phyloP scores from a whole-genome alignment of 129 eudicot genomes.

The Apium graveolens region DNA sequence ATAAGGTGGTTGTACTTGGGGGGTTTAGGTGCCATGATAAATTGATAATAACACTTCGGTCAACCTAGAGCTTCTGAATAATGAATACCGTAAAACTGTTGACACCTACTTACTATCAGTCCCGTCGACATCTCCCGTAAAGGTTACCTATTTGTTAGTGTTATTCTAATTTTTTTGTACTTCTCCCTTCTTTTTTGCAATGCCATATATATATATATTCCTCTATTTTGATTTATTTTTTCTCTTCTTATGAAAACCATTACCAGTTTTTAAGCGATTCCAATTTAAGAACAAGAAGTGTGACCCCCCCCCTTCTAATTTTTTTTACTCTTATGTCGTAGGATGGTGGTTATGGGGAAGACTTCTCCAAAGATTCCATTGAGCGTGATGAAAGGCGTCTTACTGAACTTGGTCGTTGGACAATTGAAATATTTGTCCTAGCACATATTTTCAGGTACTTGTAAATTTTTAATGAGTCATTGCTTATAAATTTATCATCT shows the following conservation, averaged over 20 bases:
- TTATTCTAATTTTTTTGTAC: background rate
- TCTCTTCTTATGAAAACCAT: background rate
- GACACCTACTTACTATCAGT: background rate
- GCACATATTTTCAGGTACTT: slow-evolving; percentile 82
- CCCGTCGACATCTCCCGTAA: background rate
- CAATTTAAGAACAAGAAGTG: too few relatives aligned
- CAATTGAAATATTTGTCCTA: slow-evolving; percentile 77
- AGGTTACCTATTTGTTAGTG: background rate
- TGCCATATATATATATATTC: too few relatives aligned
- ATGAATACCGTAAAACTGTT: background rate
- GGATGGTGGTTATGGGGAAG: slow-evolving; percentile 94
- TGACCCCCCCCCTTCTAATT: too few relatives aligned
- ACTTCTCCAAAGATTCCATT: slow-evolving; percentile 73
- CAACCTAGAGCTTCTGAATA: background rate
- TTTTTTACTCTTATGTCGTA: slow-evolving; percentile 21
- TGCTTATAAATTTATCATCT: background rate
- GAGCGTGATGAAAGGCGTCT: slow-evolving; percentile 95
- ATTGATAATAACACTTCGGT: background rate
- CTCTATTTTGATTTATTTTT: background rate
- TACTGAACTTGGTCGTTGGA: slow-evolving; percentile 92
- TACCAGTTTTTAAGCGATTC: background rate
- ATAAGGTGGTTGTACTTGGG: background rate
- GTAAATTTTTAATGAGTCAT: background rate
- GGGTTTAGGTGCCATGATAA: background rate
- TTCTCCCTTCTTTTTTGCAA: background rate